Evolutionary conservation across 164 flowering plant genomes (phyloP).

Genomic region (Umbilicus rupestris): DNA sequence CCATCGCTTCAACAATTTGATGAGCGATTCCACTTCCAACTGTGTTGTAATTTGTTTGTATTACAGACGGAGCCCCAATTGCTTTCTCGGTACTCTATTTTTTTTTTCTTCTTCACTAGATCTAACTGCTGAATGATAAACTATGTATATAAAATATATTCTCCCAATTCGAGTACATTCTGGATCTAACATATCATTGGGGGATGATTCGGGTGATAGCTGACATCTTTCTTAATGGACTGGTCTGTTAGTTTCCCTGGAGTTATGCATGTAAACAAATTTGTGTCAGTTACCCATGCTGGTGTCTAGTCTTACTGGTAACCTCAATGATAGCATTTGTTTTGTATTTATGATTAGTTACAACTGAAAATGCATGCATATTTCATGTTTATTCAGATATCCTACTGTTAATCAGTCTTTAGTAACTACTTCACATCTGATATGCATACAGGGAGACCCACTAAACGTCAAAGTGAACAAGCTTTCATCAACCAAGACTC

Average conservation of each 20-base stretch:
- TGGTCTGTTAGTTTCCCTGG: not conserved
- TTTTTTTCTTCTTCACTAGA: not conserved
- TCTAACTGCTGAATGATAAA: not conserved
- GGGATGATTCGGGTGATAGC: too few relatives aligned
- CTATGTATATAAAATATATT: too few relatives aligned
- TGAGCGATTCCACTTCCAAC: not conserved
- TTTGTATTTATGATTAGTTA: too few relatives aligned
- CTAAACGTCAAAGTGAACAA: constrained; percentile 3
- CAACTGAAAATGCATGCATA: too few relatives aligned
- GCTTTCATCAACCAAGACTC: constrained; percentile 22
- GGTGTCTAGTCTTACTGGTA: too few relatives aligned
- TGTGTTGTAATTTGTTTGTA: not conserved
- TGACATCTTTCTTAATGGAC: not conserved
- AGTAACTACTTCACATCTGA: not conserved
- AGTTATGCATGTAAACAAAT: not conserved
- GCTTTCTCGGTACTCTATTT: not conserved
- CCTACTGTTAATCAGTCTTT: too few relatives aligned
- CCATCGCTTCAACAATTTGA: not conserved
- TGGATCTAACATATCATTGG: too few relatives aligned
- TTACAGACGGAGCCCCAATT: not conserved
- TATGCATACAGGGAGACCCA: not conserved
- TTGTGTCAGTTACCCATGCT: too few relatives aligned
- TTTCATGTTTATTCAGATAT: too few relatives aligned
- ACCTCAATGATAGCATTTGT: too few relatives aligned
- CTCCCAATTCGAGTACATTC: too few relatives aligned